A percentile compares a stretch with the other conserved stretches of the same genome.
These are phyloP conservation scores for Helminthosporium solani DNA, from an alignment of 2,329 filamentous ascomycete species.

Conservation along the genomic window DNA sequence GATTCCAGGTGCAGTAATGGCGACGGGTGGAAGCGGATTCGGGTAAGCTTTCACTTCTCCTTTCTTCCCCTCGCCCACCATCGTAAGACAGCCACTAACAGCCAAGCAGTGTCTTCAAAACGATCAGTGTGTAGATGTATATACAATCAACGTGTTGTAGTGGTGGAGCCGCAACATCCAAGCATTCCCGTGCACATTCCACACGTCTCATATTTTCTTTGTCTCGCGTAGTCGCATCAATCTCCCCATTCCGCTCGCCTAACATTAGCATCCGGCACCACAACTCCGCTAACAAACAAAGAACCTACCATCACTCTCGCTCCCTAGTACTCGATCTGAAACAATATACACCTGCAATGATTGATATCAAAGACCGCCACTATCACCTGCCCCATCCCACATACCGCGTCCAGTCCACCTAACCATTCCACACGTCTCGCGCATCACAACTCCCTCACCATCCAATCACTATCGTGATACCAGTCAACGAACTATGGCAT, in stretches of 20 bases:
- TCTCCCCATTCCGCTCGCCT: not conserved
- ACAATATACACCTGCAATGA: not conserved
- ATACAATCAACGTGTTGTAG: not conserved
- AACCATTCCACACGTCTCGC: not conserved
- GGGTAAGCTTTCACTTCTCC: slow-evolving; percentile 47
- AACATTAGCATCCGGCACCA: not conserved
- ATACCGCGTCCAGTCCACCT: not conserved
- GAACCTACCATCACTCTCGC: not conserved
- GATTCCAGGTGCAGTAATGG: slow-evolving; percentile 85
- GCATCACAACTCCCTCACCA: not conserved
- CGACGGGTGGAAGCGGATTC: slow-evolving; percentile 85
- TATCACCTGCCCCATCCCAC: not conserved
- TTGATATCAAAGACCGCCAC: not conserved
- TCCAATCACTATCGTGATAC: not conserved
- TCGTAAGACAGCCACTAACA: slow-evolving; percentile 12
- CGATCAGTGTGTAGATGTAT: slow-evolving; percentile 40
- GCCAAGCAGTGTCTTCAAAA: slow-evolving; percentile 41
- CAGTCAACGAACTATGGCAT: no score
- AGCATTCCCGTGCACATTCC: slow-evolving; percentile 1
- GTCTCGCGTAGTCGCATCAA: slow-evolving; percentile 1
- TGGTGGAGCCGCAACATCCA: not conserved
- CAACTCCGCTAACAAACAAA: slow-evolving; percentile 3
- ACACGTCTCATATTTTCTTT: not conserved
- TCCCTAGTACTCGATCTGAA: not conserved
- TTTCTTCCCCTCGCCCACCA: not conserved